Evolutionary conservation across 2,329 filamentous ascomycete species (phyloP).

Genomic region (Pyrenochaeta sp.): DNA sequence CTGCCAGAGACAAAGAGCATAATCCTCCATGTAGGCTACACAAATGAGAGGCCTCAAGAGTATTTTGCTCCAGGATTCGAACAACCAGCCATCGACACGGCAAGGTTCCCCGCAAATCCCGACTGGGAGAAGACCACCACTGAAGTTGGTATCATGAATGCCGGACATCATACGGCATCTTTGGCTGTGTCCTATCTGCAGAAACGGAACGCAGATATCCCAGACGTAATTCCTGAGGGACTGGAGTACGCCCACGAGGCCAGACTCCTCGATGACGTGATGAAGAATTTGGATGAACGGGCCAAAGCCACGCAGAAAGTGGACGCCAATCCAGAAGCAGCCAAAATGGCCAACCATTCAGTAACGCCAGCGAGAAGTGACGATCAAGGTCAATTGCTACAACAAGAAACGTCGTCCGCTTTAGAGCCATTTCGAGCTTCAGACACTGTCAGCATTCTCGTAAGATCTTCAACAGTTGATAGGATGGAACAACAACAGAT

Average conservation of each 20-base stretch:
- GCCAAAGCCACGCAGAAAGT: not conserved
- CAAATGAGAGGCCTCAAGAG: conserved; percentile 47
- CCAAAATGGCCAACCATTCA: not conserved
- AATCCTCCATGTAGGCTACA: conserved; percentile 57
- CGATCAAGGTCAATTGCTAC: too few relatives aligned
- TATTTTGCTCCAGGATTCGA: conserved; percentile 56
- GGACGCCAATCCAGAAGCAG: not conserved
- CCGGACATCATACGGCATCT: conserved; percentile 49
- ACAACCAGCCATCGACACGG: conserved; percentile 29
- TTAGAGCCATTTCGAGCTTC: not conserved
- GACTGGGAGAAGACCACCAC: conserved; percentile 46
- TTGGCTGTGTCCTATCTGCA: conserved; percentile 37
- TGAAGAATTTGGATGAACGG: not conserved
- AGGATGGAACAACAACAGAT: not conserved
- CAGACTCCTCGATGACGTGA: not conserved
- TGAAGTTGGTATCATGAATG: conserved; percentile 44
- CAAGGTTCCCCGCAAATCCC: conserved; percentile 39
- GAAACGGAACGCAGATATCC: not conserved
- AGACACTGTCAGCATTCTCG: too few relatives aligned
- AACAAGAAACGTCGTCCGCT: not conserved
- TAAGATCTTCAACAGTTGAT: not conserved
- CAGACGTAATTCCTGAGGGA: not conserved
- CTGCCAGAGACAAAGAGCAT: conserved; percentile 51
- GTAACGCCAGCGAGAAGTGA: too few relatives aligned
- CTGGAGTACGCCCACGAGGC: not conserved